phyloP scores from a whole-genome alignment of 352 stramenopile genomes.

The Phytophthora melonis region DNA sequence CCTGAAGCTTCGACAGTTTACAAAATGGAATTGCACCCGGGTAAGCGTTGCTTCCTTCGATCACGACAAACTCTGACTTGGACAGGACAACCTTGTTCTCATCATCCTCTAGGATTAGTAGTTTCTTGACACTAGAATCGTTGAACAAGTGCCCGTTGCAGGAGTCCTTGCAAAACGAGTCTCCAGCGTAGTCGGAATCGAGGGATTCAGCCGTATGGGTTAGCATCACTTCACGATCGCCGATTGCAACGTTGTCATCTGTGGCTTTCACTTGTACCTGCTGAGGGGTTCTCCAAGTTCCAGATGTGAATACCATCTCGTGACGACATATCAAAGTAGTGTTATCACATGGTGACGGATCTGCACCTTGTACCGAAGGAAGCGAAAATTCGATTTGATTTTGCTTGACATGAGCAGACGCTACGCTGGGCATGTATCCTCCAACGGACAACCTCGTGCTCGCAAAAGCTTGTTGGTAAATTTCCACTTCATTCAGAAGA shows the following conservation, averaged over 20 bases:
- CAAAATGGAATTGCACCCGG: constrained; percentile 48
- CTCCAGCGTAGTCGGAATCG: constrained; percentile 57
- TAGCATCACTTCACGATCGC: constrained; percentile 57
- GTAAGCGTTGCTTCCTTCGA: constrained; percentile 65
- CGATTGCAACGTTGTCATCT: constrained; percentile 66
- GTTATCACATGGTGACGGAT: constrained; percentile 43
- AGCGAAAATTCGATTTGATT: constrained; percentile 61
- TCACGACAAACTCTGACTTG: constrained; percentile 42
- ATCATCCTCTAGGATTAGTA: constrained; percentile 70
- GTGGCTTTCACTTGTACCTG: constrained; percentile 46
- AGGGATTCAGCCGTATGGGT: constrained; percentile 55
- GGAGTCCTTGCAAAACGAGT: constrained; percentile 33
- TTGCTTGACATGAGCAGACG: constrained; percentile 32
- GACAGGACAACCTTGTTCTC: constrained; percentile 71
- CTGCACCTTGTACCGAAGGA: constrained; percentile 24
- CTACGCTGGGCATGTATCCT: constrained; percentile 62
- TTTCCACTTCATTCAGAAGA: constrained; percentile 66
- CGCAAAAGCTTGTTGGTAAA: constrained; percentile 72
- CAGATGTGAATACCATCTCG: constrained; percentile 70
- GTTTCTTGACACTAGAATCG: constrained; percentile 55
- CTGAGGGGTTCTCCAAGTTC: constrained; percentile 54
- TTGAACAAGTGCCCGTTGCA: constrained; percentile 57
- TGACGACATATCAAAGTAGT: constrained; percentile 55
- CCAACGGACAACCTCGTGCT: constrained; percentile 56
- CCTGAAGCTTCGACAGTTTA: constrained; percentile 35